Percentiles rank a stretch among this genome's conserved stretches.
These are phyloP conservation scores for Perilla frutescens DNA, from an alignment of 257 asterid species.

Conservation along the genomic window DNA sequence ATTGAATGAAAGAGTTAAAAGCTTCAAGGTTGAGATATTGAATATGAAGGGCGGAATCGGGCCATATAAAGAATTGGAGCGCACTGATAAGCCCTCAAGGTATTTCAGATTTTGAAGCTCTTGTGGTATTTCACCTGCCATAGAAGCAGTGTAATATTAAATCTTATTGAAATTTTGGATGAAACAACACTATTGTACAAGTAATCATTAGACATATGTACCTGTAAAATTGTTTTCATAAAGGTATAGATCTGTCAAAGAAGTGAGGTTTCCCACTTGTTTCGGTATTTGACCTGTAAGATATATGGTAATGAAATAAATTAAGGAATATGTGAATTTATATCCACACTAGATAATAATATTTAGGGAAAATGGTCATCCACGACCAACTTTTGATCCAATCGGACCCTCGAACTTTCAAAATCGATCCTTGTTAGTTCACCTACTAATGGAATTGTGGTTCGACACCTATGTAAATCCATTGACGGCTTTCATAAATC, in stretches of 20 bases:
- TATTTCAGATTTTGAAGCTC: background rate
- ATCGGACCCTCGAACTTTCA: too few species aligned
- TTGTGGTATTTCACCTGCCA: background rate
- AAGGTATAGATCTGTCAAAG: background rate
- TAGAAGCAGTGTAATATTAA: background rate
- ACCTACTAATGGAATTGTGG: too few species aligned
- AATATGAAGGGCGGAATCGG: background rate
- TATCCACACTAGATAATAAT: too few species aligned
- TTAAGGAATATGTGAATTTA: too few species aligned
- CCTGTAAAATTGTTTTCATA: background rate
- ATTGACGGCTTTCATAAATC: too few species aligned
- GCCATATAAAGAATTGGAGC: background rate
- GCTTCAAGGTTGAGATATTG: background rate
- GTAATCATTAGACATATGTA: background rate
- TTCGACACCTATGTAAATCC: too few species aligned
- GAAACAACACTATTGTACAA: too few species aligned
- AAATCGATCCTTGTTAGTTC: too few species aligned
- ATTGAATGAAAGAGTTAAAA: background rate
- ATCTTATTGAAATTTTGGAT: background rate
- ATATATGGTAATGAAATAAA: too few species aligned
- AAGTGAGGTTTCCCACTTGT: conserved; percentile 4
- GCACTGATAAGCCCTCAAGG: background rate
- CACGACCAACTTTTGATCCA: too few species aligned
- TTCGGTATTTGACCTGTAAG: background rate
- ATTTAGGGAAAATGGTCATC: too few species aligned